Evolutionary conservation across 345 rosid genomes (phyloP).

Genomic region (Murraya koenigii): DNA sequence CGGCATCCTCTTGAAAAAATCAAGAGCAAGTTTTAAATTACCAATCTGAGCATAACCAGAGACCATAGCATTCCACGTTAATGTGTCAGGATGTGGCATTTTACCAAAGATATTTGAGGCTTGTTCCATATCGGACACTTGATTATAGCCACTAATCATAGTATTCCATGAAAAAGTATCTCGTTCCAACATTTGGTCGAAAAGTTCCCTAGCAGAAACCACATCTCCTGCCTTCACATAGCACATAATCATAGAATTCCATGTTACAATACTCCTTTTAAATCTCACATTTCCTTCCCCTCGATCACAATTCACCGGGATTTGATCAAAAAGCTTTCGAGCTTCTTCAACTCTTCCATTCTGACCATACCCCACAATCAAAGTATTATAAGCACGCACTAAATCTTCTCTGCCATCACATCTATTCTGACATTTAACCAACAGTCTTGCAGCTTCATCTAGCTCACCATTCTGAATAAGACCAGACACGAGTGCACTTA

Average conservation of each 20-base stretch:
- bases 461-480: conserved; percentile 52
- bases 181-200: conserved; percentile 52
- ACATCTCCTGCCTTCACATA: conserved; percentile 59
- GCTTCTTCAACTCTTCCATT: conserved; percentile 56
- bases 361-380: conserved; percentile 76
- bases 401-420: conserved; percentile 33
- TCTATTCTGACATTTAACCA: conserved; percentile 26
- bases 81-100: conserved; percentile 56
- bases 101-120: conserved; percentile 46
- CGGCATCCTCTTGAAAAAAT: conserved; percentile 56
- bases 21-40: conserved; percentile 38
- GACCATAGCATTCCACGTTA: conserved; percentile 65
- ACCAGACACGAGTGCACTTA: conserved; percentile 63
- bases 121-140: conserved; percentile 43
- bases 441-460: conserved; percentile 53
- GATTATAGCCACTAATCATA: conserved; percentile 66
- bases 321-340: conserved; percentile 49
- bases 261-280: conserved; percentile 55
- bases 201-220: conserved; percentile 53
- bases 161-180: conserved; percentile 80
- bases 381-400: conserved; percentile 63
- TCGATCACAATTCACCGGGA: conserved; percentile 27
- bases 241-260: conserved; percentile 81
- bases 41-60: conserved; percentile 53
- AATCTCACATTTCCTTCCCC: conserved; percentile 24